Conservation (phyloP, 1,139 yeast genomes). For the Hansenula anomala region DNA sequence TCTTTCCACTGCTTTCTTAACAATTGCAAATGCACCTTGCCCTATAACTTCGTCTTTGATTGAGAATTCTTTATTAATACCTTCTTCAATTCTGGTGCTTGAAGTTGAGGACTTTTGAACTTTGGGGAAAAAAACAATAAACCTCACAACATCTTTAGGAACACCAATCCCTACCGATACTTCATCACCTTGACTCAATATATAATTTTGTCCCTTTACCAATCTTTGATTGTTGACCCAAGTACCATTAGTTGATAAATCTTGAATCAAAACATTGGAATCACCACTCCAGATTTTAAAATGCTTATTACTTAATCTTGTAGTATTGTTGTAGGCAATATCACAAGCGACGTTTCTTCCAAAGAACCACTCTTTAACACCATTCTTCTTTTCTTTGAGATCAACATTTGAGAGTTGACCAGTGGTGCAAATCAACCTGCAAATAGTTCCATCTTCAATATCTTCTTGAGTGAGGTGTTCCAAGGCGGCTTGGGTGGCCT, state of each 20-base stretch:
- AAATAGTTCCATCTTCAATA: constrained; percentile 38
- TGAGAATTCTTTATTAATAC: constrained; percentile 70
- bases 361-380: constrained; percentile 60
- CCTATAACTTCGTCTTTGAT: constrained; percentile 84
- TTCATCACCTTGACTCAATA: constrained; percentile 88
- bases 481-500: constrained; percentile 58
- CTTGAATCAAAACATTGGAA: constrained; percentile 62
- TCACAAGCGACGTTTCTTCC: constrained; percentile 69
- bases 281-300: constrained; percentile 60
- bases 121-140: constrained; percentile 50
- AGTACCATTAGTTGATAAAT: constrained; percentile 86
- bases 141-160: constrained; percentile 65
- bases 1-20: constrained; percentile 83
- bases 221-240: constrained; percentile 70
- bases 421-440: constrained; percentile 62
- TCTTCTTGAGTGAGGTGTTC: constrained; percentile 36
- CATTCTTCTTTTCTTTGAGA: constrained; percentile 29
- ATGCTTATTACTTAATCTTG: constrained; percentile 74
- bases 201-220: constrained; percentile 76
- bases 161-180: constrained; percentile 89
- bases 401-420: constrained; percentile 52
- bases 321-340: constrained; percentile 57
- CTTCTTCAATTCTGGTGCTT: constrained; percentile 18
- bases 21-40: constrained; percentile 96
- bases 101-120: constrained; percentile 2